Percentiles rank a stretch among this genome's conserved stretches.
Evolutionary conservation across 208 protist genomes (phyloP).

Genomic region (Borovskyia barvae): DNA sequence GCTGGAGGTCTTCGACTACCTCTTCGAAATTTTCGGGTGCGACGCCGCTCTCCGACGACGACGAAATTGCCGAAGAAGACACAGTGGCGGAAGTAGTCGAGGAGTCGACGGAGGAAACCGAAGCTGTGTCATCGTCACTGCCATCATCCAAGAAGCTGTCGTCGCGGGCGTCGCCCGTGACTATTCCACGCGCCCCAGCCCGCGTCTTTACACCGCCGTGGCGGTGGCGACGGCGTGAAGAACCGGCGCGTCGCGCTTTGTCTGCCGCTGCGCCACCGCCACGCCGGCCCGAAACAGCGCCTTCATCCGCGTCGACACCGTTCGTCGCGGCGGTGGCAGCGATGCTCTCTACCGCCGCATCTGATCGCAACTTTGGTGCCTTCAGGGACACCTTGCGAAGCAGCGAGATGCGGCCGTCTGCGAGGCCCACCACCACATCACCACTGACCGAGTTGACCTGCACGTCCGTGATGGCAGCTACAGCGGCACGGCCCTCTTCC

Average conservation of each 20-base stretch:
- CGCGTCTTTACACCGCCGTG: too few species aligned
- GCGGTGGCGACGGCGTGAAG: too few species aligned
- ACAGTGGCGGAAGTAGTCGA: background rate
- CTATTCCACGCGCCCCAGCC: background rate
- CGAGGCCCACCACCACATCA: slow-evolving; percentile 66
- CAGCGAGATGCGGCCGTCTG: slow-evolving; percentile 49
- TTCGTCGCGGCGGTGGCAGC: too few species aligned
- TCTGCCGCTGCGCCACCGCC: too few species aligned
- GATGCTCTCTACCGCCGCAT: too few species aligned
- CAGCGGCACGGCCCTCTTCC: background rate
- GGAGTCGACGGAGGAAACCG: slow-evolving; percentile 12
- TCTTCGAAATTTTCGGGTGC: slow-evolving; percentile 54
- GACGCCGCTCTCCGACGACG: slow-evolving; percentile 38
- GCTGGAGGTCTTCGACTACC: slow-evolving; percentile 61
- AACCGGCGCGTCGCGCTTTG: too few species aligned
- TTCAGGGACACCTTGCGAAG: slow-evolving; percentile 26
- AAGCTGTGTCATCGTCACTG: slow-evolving; percentile 8
- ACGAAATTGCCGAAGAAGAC: slow-evolving; percentile 41
- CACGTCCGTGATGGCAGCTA: slow-evolving; percentile 22
- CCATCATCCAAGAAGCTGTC: slow-evolving; percentile 27
- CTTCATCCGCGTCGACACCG: too few species aligned
- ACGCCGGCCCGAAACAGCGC: too few species aligned
- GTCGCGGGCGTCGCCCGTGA: background rate
- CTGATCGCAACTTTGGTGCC: too few species aligned
- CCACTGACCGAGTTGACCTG: slow-evolving; percentile 53